Conservation (phyloP, 2,329 filamentous ascomycete genomes). For the Fusarium metavorans region DNA sequence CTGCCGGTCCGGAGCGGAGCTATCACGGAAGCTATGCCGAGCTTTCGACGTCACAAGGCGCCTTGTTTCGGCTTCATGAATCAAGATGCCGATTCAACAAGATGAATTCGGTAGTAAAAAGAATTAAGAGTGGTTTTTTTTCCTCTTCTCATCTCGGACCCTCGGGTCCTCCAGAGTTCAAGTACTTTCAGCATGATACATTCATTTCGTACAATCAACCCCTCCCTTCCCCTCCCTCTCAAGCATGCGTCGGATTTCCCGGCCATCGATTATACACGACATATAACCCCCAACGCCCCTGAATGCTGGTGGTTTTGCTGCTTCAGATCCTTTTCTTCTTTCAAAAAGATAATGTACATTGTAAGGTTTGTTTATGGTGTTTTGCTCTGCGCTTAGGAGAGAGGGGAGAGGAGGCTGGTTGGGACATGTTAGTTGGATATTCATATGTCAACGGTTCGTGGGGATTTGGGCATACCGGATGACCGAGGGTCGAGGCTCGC, state of each 20-base stretch:
- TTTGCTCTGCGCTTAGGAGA: conserved; percentile 61
- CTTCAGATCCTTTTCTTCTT: conserved; percentile 4
- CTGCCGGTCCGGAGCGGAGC: not conserved
- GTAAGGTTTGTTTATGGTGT: conserved; percentile 15
- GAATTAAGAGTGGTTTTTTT: conserved; percentile 41
- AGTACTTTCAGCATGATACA: conserved; percentile 41
- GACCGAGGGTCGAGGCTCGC: conserved; percentile 85
- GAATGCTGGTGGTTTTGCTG: conserved; percentile 40
- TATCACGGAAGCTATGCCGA: conserved; percentile 25
- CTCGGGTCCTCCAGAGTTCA: not conserved
- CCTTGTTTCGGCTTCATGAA: conserved; percentile 11
- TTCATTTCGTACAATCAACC: conserved; percentile 39
- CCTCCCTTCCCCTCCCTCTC: conserved; percentile 10
- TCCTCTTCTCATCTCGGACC: conserved; percentile 23
- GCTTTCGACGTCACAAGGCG: conserved; percentile 34
- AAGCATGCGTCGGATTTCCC: conserved; percentile 30
- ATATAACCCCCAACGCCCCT: conserved; percentile 40
- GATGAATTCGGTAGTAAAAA: not conserved
- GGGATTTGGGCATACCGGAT: conserved; percentile 61
- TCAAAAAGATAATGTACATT: conserved; percentile 44
- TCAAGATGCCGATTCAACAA: not conserved
- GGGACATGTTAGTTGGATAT: conserved; percentile 37
- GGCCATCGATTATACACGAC: conserved; percentile 31
- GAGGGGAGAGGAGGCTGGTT: conserved; percentile 72
- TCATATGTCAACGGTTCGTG: not conserved